Percentiles rank a stretch among this genome's conserved stretches.
Evolutionary conservation across 2,329 filamentous ascomycete species (phyloP).

Genomic region (Aspergillus nomiae): DNA sequence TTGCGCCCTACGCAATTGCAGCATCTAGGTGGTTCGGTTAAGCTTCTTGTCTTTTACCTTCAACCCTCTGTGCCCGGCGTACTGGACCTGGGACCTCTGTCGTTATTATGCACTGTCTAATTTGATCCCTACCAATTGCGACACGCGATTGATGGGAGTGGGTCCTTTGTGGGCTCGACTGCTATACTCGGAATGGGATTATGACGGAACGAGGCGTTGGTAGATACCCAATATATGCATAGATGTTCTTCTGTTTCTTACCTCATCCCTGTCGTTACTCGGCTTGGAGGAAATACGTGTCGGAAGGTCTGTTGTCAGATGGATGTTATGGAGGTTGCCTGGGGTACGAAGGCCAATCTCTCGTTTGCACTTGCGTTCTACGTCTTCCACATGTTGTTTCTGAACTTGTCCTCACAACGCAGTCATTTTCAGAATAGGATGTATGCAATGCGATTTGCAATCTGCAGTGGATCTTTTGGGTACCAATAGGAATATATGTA

Average conservation of each 20-base stretch:
- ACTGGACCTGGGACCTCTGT: constrained; percentile 35
- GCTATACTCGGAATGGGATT: constrained; percentile 35
- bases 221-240: constrained; percentile 46
- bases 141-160: constrained; percentile 24
- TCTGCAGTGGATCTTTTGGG: background rate
- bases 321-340: constrained; percentile 3
- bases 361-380: constrained; percentile 5
- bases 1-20: constrained; percentile 21
- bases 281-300: constrained; percentile 3
- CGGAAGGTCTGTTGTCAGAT: background rate
- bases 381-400: constrained; percentile 9
- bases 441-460: background rate
- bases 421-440: constrained; percentile 7
- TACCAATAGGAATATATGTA: background rate
- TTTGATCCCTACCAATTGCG: constrained; percentile 21
- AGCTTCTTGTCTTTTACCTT: constrained; percentile 25
- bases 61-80: constrained; percentile 30
- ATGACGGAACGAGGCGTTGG: constrained; percentile 46
- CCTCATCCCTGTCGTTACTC: constrained; percentile 17
- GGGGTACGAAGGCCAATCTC: constrained; percentile 2
- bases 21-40: constrained; percentile 19
- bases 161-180: constrained; percentile 27
- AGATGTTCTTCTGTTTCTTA: constrained; percentile 27
- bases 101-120: constrained; percentile 31
- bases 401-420: constrained; percentile 6